phyloP scores from a whole-genome alignment of 176 grass and related monocot genomes.

The Raddia distichophylla region DNA sequence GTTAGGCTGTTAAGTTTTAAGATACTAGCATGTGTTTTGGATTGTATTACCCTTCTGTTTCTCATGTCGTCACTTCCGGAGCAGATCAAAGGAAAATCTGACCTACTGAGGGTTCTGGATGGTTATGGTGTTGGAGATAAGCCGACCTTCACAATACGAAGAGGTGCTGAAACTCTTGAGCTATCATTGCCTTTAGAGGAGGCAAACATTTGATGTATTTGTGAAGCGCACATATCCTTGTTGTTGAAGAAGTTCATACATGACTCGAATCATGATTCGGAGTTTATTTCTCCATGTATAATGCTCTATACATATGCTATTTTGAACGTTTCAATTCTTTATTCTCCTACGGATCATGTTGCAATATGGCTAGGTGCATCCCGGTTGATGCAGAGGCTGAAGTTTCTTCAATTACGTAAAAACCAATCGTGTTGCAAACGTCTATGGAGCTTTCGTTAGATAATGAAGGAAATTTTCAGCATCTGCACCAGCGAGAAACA shows the following conservation, averaged over 20 bases:
- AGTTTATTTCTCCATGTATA: background rate
- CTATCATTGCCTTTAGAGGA: conserved; percentile 69
- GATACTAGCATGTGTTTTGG: background rate
- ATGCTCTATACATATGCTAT: background rate
- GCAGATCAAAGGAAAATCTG: conserved; percentile 81
- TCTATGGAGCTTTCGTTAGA: too few relatives aligned
- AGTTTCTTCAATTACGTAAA: too few relatives aligned
- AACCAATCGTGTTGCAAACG: too few relatives aligned
- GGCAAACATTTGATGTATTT: conserved; percentile 46
- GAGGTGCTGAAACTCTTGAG: conserved; percentile 61
- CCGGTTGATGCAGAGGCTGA: too few relatives aligned
- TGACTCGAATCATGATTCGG: background rate
- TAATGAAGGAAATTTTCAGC: too few relatives aligned
- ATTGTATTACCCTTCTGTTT: background rate
- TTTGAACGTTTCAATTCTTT: background rate
- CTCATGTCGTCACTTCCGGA: background rate
- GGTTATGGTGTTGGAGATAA: conserved; percentile 72
- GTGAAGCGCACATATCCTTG: background rate
- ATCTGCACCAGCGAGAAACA: too few relatives aligned
- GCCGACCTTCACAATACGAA: conserved; percentile 62
- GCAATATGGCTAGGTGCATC: background rate
- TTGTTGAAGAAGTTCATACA: background rate
- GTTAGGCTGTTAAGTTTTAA: background rate
- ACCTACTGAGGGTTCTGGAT: conserved; percentile 79
- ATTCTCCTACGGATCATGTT: background rate